phyloP scores from a whole-genome alignment of 129 eudicot species.

The Tagetes patula region DNA sequence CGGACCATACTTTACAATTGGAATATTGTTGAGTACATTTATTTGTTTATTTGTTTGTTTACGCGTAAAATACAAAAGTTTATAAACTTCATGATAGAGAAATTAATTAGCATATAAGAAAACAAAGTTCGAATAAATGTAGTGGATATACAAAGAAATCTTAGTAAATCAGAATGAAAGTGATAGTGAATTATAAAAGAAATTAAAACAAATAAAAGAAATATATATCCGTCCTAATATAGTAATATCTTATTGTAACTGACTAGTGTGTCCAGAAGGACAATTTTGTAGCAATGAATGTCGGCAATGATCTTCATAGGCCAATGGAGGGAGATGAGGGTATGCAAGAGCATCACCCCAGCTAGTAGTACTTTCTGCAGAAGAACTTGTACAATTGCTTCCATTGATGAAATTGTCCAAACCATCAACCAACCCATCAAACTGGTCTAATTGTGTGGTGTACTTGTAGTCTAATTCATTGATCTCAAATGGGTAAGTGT shows the following conservation, averaged over 20 bases:
- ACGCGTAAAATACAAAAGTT: too few relatives aligned
- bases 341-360: constrained; percentile 41
- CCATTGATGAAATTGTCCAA: constrained; percentile 35
- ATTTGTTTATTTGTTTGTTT: too few relatives aligned
- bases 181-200: constrained; percentile 35
- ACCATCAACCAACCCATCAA: constrained; percentile 42
- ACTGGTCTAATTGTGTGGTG: constrained; percentile 32
- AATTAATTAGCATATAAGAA: constrained; percentile 38
- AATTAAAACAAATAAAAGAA: constrained; percentile 42
- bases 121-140: constrained; percentile 32
- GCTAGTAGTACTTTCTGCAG: constrained; percentile 47
- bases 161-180: constrained; percentile 40
- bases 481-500: constrained; percentile 34
- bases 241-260: constrained; percentile 27
- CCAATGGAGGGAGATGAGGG: constrained; percentile 31
- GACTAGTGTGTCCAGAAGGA: constrained; percentile 36
- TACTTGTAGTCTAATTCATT: constrained; percentile 27
- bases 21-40: too few relatives aligned
- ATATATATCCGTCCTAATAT: constrained; percentile 15
- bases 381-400: constrained; percentile 40
- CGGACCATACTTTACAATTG: too few relatives aligned
- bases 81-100: constrained; percentile 17
- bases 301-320: constrained; percentile 36
- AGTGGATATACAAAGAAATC: constrained; percentile 32
- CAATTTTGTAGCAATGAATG: constrained; percentile 26